Evolutionary conservation across 257 asterid genomes (phyloP).

Genomic region (Gentiana macrophylla): DNA sequence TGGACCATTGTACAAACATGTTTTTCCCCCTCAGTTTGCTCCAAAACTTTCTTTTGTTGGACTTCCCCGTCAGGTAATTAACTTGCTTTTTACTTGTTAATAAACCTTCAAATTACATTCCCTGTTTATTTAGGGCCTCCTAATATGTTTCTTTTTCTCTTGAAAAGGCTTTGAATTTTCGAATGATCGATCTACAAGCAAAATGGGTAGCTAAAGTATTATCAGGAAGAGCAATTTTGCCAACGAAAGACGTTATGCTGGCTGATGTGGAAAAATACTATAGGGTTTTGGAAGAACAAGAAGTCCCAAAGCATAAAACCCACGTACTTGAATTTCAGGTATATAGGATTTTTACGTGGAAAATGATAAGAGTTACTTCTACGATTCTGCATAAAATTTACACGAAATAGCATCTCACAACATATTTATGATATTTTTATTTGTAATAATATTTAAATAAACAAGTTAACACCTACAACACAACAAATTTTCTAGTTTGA

Average conservation of each 20-base stretch:
- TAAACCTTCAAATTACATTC: not conserved
- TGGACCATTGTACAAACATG: constrained; percentile 53
- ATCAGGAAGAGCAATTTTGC: constrained; percentile 30
- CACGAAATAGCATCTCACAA: too few species aligned
- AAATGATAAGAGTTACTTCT: too few species aligned
- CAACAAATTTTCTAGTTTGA: not conserved
- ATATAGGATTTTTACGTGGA: too few species aligned
- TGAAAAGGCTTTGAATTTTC: constrained; percentile 15
- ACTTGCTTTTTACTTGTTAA: not conserved
- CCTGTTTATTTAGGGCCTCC: too few species aligned
- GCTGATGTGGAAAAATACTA: constrained; percentile 26
- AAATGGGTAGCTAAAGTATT: constrained; percentile 44
- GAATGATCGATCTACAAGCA: constrained; percentile 35
- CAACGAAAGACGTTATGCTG: constrained; percentile 34
- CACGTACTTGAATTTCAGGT: not conserved
- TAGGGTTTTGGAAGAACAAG: constrained; percentile 20
- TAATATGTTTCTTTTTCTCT: too few species aligned
- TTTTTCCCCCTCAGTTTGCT: constrained; percentile 51
- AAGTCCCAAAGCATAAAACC: constrained; percentile 6
- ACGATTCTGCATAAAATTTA: too few species aligned
- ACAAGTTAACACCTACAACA: too few species aligned
- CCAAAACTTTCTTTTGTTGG: constrained; percentile 59
- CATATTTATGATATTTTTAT: too few species aligned
- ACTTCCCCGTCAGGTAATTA: constrained; percentile 25
- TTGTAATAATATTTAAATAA: too few species aligned